Percentiles rank a stretch among this genome's conserved stretches.
Conservation (phyloP, 148 eudicot species). For the Cornus florida region DNA sequence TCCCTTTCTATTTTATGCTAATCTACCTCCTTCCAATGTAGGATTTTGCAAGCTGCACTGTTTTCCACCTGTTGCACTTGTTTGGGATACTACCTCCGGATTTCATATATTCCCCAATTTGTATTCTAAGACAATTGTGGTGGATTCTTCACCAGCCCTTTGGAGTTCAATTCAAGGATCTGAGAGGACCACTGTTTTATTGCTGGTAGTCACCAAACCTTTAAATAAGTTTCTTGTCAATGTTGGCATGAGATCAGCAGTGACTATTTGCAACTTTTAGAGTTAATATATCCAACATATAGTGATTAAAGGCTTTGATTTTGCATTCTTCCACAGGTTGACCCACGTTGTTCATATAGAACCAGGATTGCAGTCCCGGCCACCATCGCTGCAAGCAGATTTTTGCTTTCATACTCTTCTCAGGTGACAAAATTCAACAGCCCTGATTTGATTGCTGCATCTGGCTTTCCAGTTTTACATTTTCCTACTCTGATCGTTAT, state of each 20-base stretch:
- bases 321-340: constrained; percentile 56
- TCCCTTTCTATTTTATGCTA: constrained; percentile 6
- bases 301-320: constrained; percentile 4
- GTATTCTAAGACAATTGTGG: constrained; percentile 59
- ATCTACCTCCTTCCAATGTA: constrained; percentile 26
- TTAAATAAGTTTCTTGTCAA: background rate
- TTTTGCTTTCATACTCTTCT: constrained; percentile 70
- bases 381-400: constrained; percentile 74
- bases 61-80: constrained; percentile 96
- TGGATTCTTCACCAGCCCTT: constrained; percentile 93
- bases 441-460: background rate
- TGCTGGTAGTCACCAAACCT: constrained; percentile 49
- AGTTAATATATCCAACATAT: background rate
- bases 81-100: constrained; percentile 90
- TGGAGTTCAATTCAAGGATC: constrained; percentile 77
- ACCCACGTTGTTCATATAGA: constrained; percentile 92
- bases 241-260: background rate
- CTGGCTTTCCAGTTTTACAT: background rate
- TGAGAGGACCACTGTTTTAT: constrained; percentile 67
- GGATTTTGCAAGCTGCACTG: constrained; percentile 91
- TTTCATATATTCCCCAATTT: constrained; percentile 81
- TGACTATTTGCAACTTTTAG: background rate
- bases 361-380: constrained; percentile 57
- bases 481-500: background rate
- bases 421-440: constrained; percentile 52